Conservation (phyloP, 2,329 filamentous ascomycete genomes). For the Neocucurbitaria cava region DNA sequence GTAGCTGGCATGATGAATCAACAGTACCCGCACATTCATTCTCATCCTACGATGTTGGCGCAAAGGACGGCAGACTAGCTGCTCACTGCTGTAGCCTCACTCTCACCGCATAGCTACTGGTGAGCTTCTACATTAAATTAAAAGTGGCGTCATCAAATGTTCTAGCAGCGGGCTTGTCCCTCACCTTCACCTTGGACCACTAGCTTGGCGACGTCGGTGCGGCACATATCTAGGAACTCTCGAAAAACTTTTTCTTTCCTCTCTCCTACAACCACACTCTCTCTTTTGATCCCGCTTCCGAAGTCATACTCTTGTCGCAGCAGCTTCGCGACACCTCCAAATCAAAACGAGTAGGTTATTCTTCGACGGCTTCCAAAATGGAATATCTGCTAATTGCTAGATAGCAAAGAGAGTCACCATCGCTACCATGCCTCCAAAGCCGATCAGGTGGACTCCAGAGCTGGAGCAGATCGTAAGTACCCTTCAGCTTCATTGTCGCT, state of each 20-base stretch:
- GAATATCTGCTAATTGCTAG: not conserved
- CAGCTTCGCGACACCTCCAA: no score
- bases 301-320: no score
- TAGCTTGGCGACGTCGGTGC: not conserved
- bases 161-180: not conserved
- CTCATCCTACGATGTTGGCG: no score
- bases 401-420: no score
- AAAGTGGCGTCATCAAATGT: constrained; percentile 2
- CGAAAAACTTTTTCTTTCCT: not conserved
- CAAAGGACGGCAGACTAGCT: not conserved
- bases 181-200: constrained; percentile 18
- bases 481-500: not conserved
- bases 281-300: no score
- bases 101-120: not conserved
- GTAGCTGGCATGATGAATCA: no score
- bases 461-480: constrained; percentile 27
- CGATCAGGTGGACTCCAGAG: constrained; percentile 31
- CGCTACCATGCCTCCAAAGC: not conserved
- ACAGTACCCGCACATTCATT: no score
- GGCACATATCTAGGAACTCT: not conserved
- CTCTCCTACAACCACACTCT: not conserved
- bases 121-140: not conserved
- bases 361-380: no score
- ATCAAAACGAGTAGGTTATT: no score
- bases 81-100: not conserved